Evolutionary conservation across 345 rosid species (phyloP).

Genomic region (Reutealis trisperma): DNA sequence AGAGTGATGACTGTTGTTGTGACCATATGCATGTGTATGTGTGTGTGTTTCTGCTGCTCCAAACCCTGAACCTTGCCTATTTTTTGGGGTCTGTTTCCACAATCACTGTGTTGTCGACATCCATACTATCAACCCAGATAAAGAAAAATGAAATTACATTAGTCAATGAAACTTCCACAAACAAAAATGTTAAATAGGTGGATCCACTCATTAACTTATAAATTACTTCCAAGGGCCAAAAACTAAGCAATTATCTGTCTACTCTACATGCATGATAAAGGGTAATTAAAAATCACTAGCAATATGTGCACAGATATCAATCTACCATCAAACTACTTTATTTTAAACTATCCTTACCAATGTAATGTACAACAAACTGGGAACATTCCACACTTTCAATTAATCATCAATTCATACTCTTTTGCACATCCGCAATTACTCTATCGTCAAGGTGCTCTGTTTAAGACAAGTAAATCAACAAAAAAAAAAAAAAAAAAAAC

Average conservation of each 20-base stretch:
- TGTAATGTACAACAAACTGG: not conserved
- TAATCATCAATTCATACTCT: not conserved
- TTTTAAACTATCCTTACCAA: not conserved
- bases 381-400: not conserved
- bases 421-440: not conserved
- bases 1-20: not conserved
- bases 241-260: not conserved
- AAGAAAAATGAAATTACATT: not conserved
- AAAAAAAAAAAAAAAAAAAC: conserved; percentile 22
- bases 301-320: not conserved
- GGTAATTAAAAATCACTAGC: not conserved
- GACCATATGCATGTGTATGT: not conserved
- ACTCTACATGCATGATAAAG: not conserved
- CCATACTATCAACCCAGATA: conserved; percentile 7
- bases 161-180: not conserved
- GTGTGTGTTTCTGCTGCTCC: conserved; percentile 1
- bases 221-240: not conserved
- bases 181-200: not conserved
- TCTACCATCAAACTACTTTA: not conserved
- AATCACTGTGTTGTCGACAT: conserved; percentile 5
- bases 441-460: not conserved
- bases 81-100: conserved; percentile 3
- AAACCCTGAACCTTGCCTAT: not conserved
- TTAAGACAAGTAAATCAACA: not conserved
- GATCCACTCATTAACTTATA: not conserved